A percentile compares a stretch with the other conserved stretches of the same genome.
Evolutionary conservation across 371 early-diverging fungal genomes (phyloP).

Genomic region (Lichtheimia corymbifera): DNA sequence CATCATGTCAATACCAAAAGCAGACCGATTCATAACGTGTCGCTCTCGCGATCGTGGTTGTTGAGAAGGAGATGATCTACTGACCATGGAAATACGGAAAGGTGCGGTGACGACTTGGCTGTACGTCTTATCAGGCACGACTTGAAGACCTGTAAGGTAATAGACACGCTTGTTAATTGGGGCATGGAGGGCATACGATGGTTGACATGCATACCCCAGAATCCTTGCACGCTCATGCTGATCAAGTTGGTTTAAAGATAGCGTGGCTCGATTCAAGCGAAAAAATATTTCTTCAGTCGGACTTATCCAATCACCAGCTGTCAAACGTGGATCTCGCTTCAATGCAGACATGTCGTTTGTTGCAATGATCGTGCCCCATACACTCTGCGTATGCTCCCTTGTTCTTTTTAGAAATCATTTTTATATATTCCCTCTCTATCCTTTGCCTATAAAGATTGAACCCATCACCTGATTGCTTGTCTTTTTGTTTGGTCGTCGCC

Average conservation of each 20-base stretch:
- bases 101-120: constrained; percentile 68
- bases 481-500: too few relatives aligned
- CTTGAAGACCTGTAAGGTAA: constrained; percentile 42
- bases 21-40: too few relatives aligned
- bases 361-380: too few relatives aligned
- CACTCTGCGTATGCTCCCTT: too few relatives aligned
- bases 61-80: constrained; percentile 4
- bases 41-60: too few relatives aligned
- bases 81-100: constrained; percentile 73
- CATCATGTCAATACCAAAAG: neutral
- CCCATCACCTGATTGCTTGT: too few relatives aligned
- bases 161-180: neutral
- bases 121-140: constrained; percentile 66
- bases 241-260: neutral
- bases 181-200: neutral
- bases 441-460: too few relatives aligned
- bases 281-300: constrained; percentile 1
- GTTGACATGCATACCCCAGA: constrained; percentile 15
- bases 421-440: too few relatives aligned
- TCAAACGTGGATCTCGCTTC: too few relatives aligned
- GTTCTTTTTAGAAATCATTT: too few relatives aligned
- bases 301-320: neutral
- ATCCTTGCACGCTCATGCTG: constrained; percentile 23
- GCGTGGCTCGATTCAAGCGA: neutral
- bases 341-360: too few relatives aligned